Percentiles rank a stretch among this genome's conserved stretches.
Conservation (phyloP, 2,329 filamentous ascomycete species). For the Fusarium multiceps region DNA sequence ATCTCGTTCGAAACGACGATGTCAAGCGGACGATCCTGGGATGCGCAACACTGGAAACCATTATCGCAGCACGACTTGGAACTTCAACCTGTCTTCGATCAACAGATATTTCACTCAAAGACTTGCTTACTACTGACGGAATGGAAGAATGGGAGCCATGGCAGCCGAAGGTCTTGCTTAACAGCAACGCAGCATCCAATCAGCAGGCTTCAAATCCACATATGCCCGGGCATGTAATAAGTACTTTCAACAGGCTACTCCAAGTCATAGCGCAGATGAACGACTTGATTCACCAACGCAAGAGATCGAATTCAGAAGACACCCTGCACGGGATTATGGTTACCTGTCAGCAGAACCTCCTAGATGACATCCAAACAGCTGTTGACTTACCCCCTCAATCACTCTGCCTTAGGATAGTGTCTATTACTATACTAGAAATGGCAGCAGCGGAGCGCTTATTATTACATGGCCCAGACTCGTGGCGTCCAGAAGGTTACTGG, state of each 20-base stretch:
- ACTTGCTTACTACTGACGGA: not conserved
- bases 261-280: not conserved
- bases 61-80: not conserved
- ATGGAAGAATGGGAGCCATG: conserved; percentile 16
- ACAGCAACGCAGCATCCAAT: rapidly evolving
- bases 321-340: not conserved
- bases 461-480: rapidly evolving
- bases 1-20: not conserved
- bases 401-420: not conserved
- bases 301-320: rapidly evolving
- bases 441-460: not conserved
- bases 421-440: not conserved
- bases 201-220: not conserved
- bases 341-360: not conserved
- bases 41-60: not conserved
- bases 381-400: not conserved
- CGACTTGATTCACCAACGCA: not conserved
- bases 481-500: not conserved
- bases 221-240: conserved; percentile 9
- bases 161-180: not conserved
- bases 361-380: not conserved
- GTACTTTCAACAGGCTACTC: not conserved
- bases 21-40: not conserved
- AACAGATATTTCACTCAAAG: not conserved
- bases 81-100: not conserved